Percentiles rank a stretch among this genome's conserved stretches.
Evolutionary conservation across 441 rosid genomes (phyloP).

Genomic region (Euphorbia celastroides): DNA sequence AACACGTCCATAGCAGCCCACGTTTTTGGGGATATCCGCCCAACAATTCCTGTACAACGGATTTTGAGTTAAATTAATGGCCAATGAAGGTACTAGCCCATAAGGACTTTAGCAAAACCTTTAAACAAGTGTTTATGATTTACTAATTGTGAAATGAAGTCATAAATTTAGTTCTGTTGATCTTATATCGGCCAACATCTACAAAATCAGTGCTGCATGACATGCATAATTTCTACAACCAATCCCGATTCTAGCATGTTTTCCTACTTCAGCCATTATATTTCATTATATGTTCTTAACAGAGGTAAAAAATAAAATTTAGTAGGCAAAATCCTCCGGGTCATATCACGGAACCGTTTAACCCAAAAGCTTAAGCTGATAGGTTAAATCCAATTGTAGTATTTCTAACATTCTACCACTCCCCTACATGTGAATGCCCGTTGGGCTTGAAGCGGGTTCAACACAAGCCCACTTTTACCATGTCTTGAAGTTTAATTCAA

Average conservation of each 20-base stretch:
- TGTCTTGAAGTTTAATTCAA: no score
- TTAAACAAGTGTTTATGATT: not conserved
- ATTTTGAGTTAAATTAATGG: constrained; percentile 7
- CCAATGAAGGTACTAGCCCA: not conserved
- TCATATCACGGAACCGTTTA: no score
- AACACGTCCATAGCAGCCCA: constrained; percentile 97
- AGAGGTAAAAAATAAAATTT: not conserved
- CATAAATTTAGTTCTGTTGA: not conserved
- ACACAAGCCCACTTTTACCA: no score
- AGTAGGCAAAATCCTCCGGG: no score
- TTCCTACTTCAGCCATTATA: not conserved
- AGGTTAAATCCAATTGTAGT: no score
- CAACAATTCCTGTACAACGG: constrained; percentile 74
- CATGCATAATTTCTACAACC: not conserved
- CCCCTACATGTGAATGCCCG: no score
- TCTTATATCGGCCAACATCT: not conserved
- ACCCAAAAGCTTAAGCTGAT: no score
- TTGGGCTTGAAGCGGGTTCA: no score
- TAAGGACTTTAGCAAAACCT: not conserved
- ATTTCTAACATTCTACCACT: no score
- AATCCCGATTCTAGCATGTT: not conserved
- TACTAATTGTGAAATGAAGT: not conserved
- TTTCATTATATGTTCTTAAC: not conserved
- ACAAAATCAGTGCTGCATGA: not conserved
- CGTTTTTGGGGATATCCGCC: constrained; percentile 92